Evolutionary conservation across 1,284 basidiomycete genomes (phyloP).

Genomic region (Moesziomyces parantarcticus): DNA sequence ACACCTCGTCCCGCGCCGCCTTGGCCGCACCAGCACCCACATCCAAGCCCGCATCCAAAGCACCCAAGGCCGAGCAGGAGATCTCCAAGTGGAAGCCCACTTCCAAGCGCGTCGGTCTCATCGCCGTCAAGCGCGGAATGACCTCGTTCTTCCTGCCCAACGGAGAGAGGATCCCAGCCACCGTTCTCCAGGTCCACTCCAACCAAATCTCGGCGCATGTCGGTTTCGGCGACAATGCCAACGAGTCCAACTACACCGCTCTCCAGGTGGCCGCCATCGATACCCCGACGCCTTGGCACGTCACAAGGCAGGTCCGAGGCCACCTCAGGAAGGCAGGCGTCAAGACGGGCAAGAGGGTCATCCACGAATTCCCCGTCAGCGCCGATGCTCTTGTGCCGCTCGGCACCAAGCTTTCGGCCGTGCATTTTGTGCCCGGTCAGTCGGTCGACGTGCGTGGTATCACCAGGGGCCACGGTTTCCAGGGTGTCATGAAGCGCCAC

Average conservation of each 20-base stretch:
- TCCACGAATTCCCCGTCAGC: conserved; percentile 90
- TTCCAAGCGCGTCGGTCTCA: conserved; percentile 84
- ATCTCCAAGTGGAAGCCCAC: conserved; percentile 78
- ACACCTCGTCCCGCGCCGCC: conserved; percentile 23
- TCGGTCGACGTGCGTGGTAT: conserved; percentile 92
- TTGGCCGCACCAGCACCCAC: conserved; percentile 25
- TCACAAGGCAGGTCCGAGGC: conserved; percentile 87
- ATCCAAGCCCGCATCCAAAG: conserved; percentile 3
- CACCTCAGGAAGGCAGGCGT: conserved; percentile 87
- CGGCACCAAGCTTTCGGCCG: conserved; percentile 87
- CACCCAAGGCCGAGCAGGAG: conserved; percentile 11
- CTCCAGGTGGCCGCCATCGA: conserved; percentile 70
- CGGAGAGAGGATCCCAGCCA: conserved; percentile 87
- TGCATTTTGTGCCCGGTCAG: conserved; percentile 97
- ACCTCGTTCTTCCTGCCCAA: conserved; percentile 90
- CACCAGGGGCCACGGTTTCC: conserved; percentile 96
- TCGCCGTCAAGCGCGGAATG: conserved; percentile 97
- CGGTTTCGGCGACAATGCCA: conserved; percentile 22
- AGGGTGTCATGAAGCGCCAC: conserved; percentile 97
- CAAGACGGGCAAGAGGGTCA: conserved; percentile 79
- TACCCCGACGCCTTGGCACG: conserved; percentile 71
- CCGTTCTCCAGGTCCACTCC: conserved; percentile 84
- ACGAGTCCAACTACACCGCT: conserved; percentile 43
- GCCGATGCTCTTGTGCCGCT: conserved; percentile 88
- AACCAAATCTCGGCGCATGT: conserved; percentile 57